Evolutionary conservation across 148 eudicot species (phyloP), one percentile per base, ranked within the genome.

Genomic region (Nepenthes gracilis): DNA sequence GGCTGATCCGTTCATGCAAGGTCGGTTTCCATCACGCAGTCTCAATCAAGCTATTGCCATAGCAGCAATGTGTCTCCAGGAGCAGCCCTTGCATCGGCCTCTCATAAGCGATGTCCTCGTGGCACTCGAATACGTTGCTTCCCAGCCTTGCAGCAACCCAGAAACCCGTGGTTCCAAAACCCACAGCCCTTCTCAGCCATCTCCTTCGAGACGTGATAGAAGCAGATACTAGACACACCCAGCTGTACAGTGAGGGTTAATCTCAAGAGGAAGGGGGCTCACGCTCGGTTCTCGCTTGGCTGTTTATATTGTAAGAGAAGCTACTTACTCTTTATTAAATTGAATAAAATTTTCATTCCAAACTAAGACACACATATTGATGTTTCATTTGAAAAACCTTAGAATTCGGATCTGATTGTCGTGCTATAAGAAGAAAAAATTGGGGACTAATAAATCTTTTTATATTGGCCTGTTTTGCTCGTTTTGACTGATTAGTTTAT

Each of bases 11-110:
- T 14, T 59, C 5, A 61, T 77, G 45, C 64, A 54, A 60, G 75
- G 78, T 10, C 56, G 67, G 2, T 61, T 63, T 57, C 65, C 78
- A 12, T 14, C 53, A 12, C 64, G 71, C 33, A 67, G 64, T 36
- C 52, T 74, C 35, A 70, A 74, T 40, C 75, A 71, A 43, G 84
- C 80, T 13, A 58, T 83, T 5, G 80, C 82, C 57, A 65, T 86
- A 47, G 93, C 90, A 14, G 62, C 79, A 5, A 83, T 83, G 86
- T 89, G 97, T 74, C 57, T 86, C 12, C 79, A 72, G 15, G 81
- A 77, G 38, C 69, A 72, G 33, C 65, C 84, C 33, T 70, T 55
- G 12, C 38, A 66, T 36, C 84, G 97, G 35, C 97, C 97, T 9
- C 58, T 57, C 55, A 79, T 77, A 54, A 68, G 59, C 2, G 90